Conservation (phyloP, 2,329 filamentous ascomycete species). For the Colletotrichum filicis region DNA sequence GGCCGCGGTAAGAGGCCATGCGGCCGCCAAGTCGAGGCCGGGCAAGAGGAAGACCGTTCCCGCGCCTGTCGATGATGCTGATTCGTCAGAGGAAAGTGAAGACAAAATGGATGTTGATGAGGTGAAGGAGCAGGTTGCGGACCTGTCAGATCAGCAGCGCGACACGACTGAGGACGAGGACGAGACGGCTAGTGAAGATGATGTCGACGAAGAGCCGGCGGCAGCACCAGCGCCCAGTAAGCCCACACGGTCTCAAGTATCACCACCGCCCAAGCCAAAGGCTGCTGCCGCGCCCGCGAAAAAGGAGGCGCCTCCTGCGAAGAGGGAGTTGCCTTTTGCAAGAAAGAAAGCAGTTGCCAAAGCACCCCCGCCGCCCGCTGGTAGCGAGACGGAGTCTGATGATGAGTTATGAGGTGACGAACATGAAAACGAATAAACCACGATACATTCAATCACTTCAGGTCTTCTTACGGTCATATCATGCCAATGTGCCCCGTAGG, state of each 20-base stretch:
- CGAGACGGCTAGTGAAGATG: slow-evolving; percentile 55
- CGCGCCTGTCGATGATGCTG: slow-evolving; percentile 47
- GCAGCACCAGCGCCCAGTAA: slow-evolving; percentile 41
- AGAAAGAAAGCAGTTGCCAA: slow-evolving; percentile 44
- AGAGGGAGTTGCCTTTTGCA: slow-evolving; percentile 57
- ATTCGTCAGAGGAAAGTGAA: slow-evolving; percentile 58
- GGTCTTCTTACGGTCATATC: no score
- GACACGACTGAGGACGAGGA: slow-evolving; percentile 52
- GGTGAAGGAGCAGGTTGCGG: slow-evolving; percentile 32
- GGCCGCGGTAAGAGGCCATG: slow-evolving; percentile 38
- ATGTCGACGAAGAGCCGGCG: slow-evolving; percentile 50
- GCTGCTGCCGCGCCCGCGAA: background rate
- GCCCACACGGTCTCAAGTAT: slow-evolving; percentile 1
- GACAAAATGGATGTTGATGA: slow-evolving; percentile 64
- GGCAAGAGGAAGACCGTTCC: slow-evolving; percentile 61
- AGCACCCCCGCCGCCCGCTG: slow-evolving; percentile 43
- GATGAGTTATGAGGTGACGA: slow-evolving; percentile 59
- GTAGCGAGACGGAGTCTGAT: slow-evolving; percentile 65
- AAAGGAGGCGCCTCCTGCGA: slow-evolving; percentile 46
- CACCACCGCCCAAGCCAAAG: slow-evolving; percentile 25
- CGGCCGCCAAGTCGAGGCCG: slow-evolving; percentile 51
- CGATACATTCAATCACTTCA: background rate
- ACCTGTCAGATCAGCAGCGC: slow-evolving; percentile 48
- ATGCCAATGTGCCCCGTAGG: no score
- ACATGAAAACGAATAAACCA: background rate